These are phyloP conservation scores for Sugiyamaella sp. DNA, from an alignment of 1,139 yeast genomes.

Conservation along the genomic window DNA sequence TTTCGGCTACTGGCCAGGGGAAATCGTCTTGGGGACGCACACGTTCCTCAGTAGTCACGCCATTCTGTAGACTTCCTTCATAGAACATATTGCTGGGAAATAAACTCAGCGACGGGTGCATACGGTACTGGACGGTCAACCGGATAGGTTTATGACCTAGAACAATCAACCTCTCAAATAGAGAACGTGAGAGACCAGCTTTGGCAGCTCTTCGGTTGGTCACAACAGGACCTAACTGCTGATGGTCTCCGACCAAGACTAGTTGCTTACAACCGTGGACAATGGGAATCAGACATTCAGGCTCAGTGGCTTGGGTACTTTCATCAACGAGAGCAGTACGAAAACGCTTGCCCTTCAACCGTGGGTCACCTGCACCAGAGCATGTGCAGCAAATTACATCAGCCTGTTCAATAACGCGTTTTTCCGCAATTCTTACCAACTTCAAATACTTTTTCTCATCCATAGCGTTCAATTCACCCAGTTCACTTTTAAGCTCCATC, in stretches of 20 bases:
- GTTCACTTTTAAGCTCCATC: slow-evolving; percentile 58
- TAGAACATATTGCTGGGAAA: slow-evolving; percentile 92
- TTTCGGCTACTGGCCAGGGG: slow-evolving; percentile 86
- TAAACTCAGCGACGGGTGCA: slow-evolving; percentile 88
- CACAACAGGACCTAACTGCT: slow-evolving; percentile 91
- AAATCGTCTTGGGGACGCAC: slow-evolving; percentile 58
- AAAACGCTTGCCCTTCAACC: slow-evolving; percentile 60
- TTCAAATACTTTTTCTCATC: slow-evolving; percentile 55
- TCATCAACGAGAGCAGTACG: slow-evolving; percentile 87
- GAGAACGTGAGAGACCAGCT: slow-evolving; percentile 82
- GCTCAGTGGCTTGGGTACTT: slow-evolving; percentile 92
- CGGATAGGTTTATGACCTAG: slow-evolving; percentile 86
- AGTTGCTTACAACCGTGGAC: slow-evolving; percentile 90
- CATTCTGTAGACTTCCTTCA: slow-evolving; percentile 90
- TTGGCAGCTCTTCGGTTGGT: slow-evolving; percentile 77
- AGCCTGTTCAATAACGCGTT: slow-evolving; percentile 55
- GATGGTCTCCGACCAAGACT: slow-evolving; percentile 91
- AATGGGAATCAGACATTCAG: slow-evolving; percentile 85
- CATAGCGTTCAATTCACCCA: slow-evolving; percentile 66
- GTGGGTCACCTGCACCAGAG: slow-evolving; percentile 83
- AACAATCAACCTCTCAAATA: slow-evolving; percentile 83
- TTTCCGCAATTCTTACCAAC: slow-evolving; percentile 53
- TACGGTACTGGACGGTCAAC: slow-evolving; percentile 90
- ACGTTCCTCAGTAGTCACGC: slow-evolving; percentile 79
- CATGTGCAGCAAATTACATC: slow-evolving; percentile 91